Base-by-base conservation (phyloP, 2,329 filamentous ascomycete species). In the Exophiala viscosa region DNA sequence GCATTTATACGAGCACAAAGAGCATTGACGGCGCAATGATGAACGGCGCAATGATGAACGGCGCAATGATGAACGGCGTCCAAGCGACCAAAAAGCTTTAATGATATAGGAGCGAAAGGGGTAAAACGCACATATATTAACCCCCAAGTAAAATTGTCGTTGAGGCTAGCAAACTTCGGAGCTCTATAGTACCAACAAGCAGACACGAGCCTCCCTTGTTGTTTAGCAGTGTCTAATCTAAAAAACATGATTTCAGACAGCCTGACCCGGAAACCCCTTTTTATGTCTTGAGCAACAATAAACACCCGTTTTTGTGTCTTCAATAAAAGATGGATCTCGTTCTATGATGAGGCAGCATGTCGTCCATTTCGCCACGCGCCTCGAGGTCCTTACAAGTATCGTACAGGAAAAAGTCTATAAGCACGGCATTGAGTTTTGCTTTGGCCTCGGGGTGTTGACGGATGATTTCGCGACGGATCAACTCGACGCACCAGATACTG, bases 361-460 rank as follows among this genome's bases (percentile, higher is more conserved):
- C 45, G 65, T 68, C 53, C 20, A 50, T 38, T 18, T 59, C 49
- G 28, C 56, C 56, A 14, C 13, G 44, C n/a, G 73, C 75, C 69
- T 97, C 92, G 66, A 87, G 70, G 65, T 90, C 86, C 69, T 97
- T 99, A 73, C 93, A 90, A 14, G 87, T 84, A 72, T 99, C 93
- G 67, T 99, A 99, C 50, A 99, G 75, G 70, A 96, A 96, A 72
- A 97, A 99, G 70, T 99, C 93, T 58, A 99, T 93, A 63, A 99
- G 70, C 35, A 97, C 89, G 20, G 93, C 91, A 67, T 99, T 99
- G 58, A 86, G 69, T 13, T 74, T 72, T 62, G 44, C 55, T 28
- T 47, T 57, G 45, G 49, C 52, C 33, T 54, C 55, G 1, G 90
- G 88, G 64, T 96, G 83, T 11, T 82, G 70, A 41, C 77, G 80